Base-by-base conservation (phyloP, 1,284 basidiomycete species). In the Mycena citricolor region DNA sequence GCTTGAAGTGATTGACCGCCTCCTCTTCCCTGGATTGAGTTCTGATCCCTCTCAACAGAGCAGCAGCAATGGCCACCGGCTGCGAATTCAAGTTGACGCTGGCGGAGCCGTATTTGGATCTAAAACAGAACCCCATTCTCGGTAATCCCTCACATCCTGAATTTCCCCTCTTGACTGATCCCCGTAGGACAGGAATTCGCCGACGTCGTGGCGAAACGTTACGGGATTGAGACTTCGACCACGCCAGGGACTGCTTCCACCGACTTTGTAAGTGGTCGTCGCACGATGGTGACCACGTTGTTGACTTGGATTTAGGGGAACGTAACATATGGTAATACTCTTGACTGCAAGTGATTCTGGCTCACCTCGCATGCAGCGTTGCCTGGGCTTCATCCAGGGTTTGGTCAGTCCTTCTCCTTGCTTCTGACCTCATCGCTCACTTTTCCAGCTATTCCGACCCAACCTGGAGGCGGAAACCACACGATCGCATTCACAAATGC, bases 391-490 rank as follows among this genome's bases (percentile, higher is more conserved):
- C 83, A 87, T 56, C 84, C 83, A 16, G 56, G 63, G 12, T 87
- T 71, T 54, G 73, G 83, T 84, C 57, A 57, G 71, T 57, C 43
- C 44, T 40, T 42, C 55, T 37, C 39, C 41, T 20, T 7, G 16
- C 6, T 19, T 11, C 25, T 35, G 30, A 29, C 23, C 40, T 31
- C 20, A 17, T 22, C 46, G 19, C 37, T n/a, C n/a, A n/a, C n/a
- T n/a, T n/a, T n/a, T n/a, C n/a, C 50, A 86, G 85, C 79, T 8
- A 87, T 88, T 44, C 82, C 84, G 11, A 83, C 82, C 3, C 64
- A 68, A 40, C 71, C 70, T 4, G 62, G 71, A 29, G 81, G 82
- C 24, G 80, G 78, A 10, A 88, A 88, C 52, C 84, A 87, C 49
- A 86, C 85, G 1, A 65, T 73, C 5, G 76, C 67, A 2, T 89